phyloP scores from a whole-genome alignment of 2,329 filamentous ascomycete species.

The Sporothrix pseudoabietina region DNA sequence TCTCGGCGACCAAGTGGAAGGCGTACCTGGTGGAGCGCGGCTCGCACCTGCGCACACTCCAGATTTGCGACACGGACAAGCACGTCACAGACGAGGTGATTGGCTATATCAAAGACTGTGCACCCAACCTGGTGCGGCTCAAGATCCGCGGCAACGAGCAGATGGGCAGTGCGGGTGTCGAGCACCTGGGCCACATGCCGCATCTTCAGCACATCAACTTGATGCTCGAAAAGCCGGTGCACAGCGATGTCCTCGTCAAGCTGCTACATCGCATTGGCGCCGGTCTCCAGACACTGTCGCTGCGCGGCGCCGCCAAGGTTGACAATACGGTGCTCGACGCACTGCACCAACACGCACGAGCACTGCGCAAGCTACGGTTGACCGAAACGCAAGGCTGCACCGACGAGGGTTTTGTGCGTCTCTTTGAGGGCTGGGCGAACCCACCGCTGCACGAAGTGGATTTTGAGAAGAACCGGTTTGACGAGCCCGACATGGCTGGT shows the following conservation, averaged over 20 bases:
- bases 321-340: conserved; percentile 70
- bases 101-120: conserved; percentile 61
- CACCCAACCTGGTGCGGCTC: conserved; percentile 69
- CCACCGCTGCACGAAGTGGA: conserved; percentile 70
- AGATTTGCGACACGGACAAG: conserved; percentile 81
- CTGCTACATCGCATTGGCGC: conserved; percentile 65
- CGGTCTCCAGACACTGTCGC: conserved; percentile 73
- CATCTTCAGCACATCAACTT: conserved; percentile 75
- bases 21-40: conserved; percentile 69
- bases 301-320: conserved; percentile 66
- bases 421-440: conserved; percentile 79
- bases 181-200: conserved; percentile 62
- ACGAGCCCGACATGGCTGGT: conserved; percentile 70
- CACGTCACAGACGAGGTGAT: conserved; percentile 76
- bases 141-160: conserved; percentile 82
- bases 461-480: conserved; percentile 73
- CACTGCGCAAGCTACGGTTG: conserved; percentile 76
- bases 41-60: conserved; percentile 64
- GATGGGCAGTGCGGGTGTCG: conserved; percentile 66
- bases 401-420: conserved; percentile 68
- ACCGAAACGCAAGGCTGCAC: conserved; percentile 75
- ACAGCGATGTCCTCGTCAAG: conserved; percentile 59
- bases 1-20: conserved; percentile 76
- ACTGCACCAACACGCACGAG: conserved; percentile 69
- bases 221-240: conserved; percentile 61